Percentiles rank a stretch among this genome's conserved stretches.
phyloP scores from a whole-genome alignment of 371 early-diverging fungal genomes.

The Rhizopus sp. region DNA sequence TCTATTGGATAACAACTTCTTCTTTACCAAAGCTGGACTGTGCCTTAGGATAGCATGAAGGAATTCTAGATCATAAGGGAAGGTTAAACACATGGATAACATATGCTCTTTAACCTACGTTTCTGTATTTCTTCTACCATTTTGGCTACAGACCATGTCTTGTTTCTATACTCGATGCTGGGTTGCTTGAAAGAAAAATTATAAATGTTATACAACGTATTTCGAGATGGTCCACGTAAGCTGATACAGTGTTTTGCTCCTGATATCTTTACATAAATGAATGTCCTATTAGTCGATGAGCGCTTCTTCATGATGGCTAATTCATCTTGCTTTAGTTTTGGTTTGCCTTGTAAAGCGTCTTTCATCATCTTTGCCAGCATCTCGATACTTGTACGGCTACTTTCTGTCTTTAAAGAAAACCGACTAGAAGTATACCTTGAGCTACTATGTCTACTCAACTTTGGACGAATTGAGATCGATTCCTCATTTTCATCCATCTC shows the following conservation, averaged over 20 bases:
- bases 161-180: constrained; percentile 73
- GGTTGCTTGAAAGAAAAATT: constrained; percentile 73
- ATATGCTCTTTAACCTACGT: constrained; percentile 30
- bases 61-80: constrained; percentile 9
- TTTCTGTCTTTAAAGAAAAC: constrained; percentile 4
- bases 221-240: constrained; percentile 71
- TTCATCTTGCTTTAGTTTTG: constrained; percentile 33
- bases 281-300: constrained; percentile 68
- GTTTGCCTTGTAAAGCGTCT: constrained; percentile 7
- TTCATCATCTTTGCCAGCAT: constrained; percentile 22
- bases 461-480: neutral
- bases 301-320: constrained; percentile 65
- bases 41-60: constrained; percentile 11
- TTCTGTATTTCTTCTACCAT: constrained; percentile 64
- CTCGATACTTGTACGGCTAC: constrained; percentile 21
- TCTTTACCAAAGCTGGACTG: constrained; percentile 12
- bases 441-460: neutral
- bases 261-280: constrained; percentile 77
- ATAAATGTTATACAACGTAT: constrained; percentile 72
- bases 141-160: constrained; percentile 77
- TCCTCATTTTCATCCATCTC: neutral
- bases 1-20: constrained; percentile 12
- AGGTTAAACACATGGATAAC: too few species aligned
- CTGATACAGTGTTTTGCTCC: constrained; percentile 68
- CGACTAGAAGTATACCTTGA: neutral